Base-by-base conservation (phyloP, 2,329 filamentous ascomycete genomes). In the Aspergillus clavatus region DNA sequence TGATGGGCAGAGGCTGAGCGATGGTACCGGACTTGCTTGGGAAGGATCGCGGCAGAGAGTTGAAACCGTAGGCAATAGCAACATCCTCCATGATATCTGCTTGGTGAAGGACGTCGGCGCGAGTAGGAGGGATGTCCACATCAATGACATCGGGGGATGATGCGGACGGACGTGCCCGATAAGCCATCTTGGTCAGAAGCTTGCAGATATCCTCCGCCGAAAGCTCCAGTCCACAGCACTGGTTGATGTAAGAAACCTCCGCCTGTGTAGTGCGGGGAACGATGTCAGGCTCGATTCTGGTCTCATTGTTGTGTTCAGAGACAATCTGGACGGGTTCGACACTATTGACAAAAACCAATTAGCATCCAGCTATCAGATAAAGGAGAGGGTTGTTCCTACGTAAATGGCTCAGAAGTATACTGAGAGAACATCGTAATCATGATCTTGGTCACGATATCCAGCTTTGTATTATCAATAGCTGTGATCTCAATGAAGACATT, bases 61-160 rank as follows among this genome's bases (percentile, higher is more conserved):
- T 98, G 80, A 95, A 98, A 54, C 94, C 93, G 68, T 97, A 96
- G 42, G 89, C 89, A 54, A 98, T 93, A 31, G 89, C 93, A 16
- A 94, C 84, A 65, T 98, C 94, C 72, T 98, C 93, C 91, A 98
- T 98, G 56, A 98, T 87, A 66, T 98, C 93, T 59, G 89, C 94
- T 64, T 96, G 87, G 69, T 98, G 93, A 24, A 98, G 82, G 33
- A 98, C 85, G 67, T 98, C 93, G 38, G 93, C 91, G 51, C 93
- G 82, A 38, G 90, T 97, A 24, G 90, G 82, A 7, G 93, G 93
- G 19, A 97, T 81, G 27, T 84, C 79, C 22, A 97, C 83, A 60
- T 94, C 85, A 48, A 95, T 76, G 40, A 93, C 72, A 62, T 87
- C 83, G 43, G 79, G 69, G 50, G 85, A 78, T 50, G 80, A 78